phyloP scores from a whole-genome alignment of 2,329 filamentous ascomycete species.

The Cryphonectria parasitica region DNA sequence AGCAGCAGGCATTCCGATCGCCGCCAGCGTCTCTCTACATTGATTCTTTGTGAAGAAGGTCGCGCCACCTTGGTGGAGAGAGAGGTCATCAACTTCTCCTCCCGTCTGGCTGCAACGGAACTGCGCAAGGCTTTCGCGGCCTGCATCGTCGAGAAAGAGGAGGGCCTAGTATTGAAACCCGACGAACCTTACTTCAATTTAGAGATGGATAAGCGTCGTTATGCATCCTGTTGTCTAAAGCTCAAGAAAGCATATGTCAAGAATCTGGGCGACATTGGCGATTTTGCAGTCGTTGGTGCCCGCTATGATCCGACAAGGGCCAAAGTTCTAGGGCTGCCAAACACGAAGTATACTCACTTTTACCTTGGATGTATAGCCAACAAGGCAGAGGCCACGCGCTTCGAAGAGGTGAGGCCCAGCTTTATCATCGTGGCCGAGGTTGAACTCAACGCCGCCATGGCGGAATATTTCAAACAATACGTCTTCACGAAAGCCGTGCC shows the following conservation, averaged over 20 bases:
- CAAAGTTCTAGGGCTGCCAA: constrained; percentile 52
- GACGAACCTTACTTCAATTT: constrained; percentile 77
- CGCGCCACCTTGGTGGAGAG: constrained; percentile 69
- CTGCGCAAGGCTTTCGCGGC: constrained; percentile 69
- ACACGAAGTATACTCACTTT: constrained; percentile 77
- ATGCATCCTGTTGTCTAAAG: constrained; percentile 69
- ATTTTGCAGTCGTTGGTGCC: constrained; percentile 80
- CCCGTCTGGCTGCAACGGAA: constrained; percentile 51
- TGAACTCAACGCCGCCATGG: constrained; percentile 55
- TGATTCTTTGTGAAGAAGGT: constrained; percentile 59
- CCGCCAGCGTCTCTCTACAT: constrained; percentile 59
- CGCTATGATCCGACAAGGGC: constrained; percentile 70
- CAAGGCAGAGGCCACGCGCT: constrained; percentile 59
- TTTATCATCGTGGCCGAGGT: constrained; percentile 72
- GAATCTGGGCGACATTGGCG: constrained; percentile 78
- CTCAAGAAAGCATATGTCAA: constrained; percentile 85
- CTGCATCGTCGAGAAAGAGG: constrained; percentile 67
- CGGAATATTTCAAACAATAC: constrained; percentile 54
- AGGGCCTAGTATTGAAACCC: constrained; percentile 82
- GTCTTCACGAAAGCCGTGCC: constrained; percentile 49
- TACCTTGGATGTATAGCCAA: constrained; percentile 78
- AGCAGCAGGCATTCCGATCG: constrained; percentile 60
- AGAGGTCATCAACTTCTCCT: constrained; percentile 68
- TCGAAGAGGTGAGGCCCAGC: constrained; percentile 51
- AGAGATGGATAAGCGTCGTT: constrained; percentile 40